phyloP scores from a whole-genome alignment of 2,329 filamentous ascomycete species.

The Aspergillus sergii region DNA sequence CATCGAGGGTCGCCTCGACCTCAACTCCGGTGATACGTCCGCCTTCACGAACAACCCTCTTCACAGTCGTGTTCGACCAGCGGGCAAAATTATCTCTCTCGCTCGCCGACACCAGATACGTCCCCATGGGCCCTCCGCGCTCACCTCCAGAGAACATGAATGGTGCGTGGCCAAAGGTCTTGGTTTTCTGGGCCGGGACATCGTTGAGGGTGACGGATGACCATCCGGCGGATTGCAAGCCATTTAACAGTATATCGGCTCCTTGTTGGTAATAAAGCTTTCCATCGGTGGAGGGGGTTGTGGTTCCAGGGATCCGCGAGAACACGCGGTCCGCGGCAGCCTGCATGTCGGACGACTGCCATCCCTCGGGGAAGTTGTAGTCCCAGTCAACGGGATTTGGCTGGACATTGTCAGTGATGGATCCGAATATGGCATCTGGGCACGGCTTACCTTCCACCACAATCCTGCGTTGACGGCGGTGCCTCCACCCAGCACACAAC shows the following conservation, averaged over 20 bases:
- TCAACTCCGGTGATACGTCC: slow-evolving; percentile 10
- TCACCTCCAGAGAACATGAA: slow-evolving; percentile 16
- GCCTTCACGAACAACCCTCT: slow-evolving; percentile 7
- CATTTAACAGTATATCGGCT: background rate
- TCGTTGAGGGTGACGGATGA: slow-evolving; percentile 2
- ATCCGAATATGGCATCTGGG: background rate
- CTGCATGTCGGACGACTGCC: slow-evolving; percentile 11
- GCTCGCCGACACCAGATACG: slow-evolving; percentile 12
- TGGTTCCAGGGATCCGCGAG: slow-evolving; percentile 12
- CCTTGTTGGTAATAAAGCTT: slow-evolving; percentile 12
- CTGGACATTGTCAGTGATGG: background rate
- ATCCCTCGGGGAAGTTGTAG: slow-evolving; percentile 10
- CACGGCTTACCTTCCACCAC: slow-evolving; percentile 10
- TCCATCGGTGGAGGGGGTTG: slow-evolving; percentile 7
- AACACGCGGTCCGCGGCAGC: slow-evolving; percentile 7
- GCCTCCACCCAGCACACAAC: slow-evolving; percentile 67
- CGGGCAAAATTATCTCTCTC: slow-evolving; percentile 10
- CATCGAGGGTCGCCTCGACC: slow-evolving; percentile 14
- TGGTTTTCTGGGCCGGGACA: slow-evolving; percentile 7
- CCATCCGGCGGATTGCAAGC: slow-evolving; percentile 7
- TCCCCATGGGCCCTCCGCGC: slow-evolving; percentile 12
- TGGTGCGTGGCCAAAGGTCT: slow-evolving; percentile 8
- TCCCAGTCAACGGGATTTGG: slow-evolving; percentile 12
- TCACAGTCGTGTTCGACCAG: slow-evolving; percentile 13
- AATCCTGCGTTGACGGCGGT: slow-evolving; percentile 12